Evolutionary conservation across 2,329 filamentous ascomycete species (phyloP), one percentile per base, ranked within the genome.

Genomic region (Claviceps citrina): DNA sequence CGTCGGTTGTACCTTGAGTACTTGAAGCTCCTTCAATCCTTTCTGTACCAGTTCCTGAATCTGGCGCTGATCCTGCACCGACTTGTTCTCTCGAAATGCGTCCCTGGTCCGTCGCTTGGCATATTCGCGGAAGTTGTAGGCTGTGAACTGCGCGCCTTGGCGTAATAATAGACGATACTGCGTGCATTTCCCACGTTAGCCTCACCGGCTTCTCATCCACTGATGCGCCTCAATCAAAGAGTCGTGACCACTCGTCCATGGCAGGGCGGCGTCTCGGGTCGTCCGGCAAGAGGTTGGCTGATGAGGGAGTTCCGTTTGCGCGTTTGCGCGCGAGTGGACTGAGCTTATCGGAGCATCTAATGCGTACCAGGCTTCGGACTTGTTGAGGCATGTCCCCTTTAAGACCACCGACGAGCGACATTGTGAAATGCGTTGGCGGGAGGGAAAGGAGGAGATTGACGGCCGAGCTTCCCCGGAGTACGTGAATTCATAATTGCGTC

Each of bases 81-180:
- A 58, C 60, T 76, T 72, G 61, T 93, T 73, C 59, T 93, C 85
- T 52, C 81, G 75, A 62, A 96, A 98, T 4, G 84, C 80, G 67
- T 96, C 91, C 58, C 74, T 75, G 58, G 91, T 94, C 61, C 89
- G 76, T 56, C 91, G 80, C 63, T 79, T 82, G 40, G 91, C 87
- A 63, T 98, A 98, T 61, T 95, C 89, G 64, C 91, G 78, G 71
- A 95, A 98, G 66, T 96, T 98, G 70, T 96, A 98, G 51, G 82
- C 77, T 46, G 85, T 76, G 62, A 98, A 96, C 56, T 94, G 83
- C 46, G 73, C 71, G 46, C 85, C 78, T 60, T 91, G 82, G 51
- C 87, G 82, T 54, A 96, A 70, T 52, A 98, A 69, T 55, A 89
- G 89, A 49, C 91, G 87, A 64, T 94, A 96, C 87, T 94, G 47